Evolutionary conservation across 208 protist genomes (phyloP), one percentile per base, ranked within the genome.

Genomic region (Acanthamoeba polyphaga): DNA sequence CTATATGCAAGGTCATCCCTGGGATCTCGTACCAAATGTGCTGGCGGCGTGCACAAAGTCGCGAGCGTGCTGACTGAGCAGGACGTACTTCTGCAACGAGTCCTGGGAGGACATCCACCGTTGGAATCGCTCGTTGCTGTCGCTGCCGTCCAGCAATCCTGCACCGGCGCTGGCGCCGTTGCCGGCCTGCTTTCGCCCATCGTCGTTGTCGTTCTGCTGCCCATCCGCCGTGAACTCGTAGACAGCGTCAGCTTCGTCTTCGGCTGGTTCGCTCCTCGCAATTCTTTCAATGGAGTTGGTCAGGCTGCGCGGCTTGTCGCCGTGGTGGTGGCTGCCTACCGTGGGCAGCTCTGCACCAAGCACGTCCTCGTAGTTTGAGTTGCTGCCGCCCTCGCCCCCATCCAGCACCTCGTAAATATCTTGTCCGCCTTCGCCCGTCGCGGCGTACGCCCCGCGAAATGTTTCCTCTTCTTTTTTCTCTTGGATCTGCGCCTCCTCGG

Each of bases 11-110:
- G n/a, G n/a, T n/a, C n/a, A n/a, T n/a, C n/a, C n/a, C n/a, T n/a
- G n/a, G n/a, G n/a, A n/a, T n/a, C n/a, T n/a, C n/a, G 58, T 68
- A 90, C 82, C 82, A 66, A 90, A 90, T 12, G 82, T 90, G 53
- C 58, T 68, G 12, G 82, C 82, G 5, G 58, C 53, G 58, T 90
- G 82, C 22, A 90, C 82, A 90, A 90, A 90, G 82, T 90, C 82
- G 9, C 82, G 49, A 24, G 82, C 82, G 29, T 70, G 58, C 58
- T 90, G 82, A 32, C 53, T 68, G 53, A 90, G 58, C n/a, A 68
- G 29, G 22, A n/a, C 29, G 58, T 90, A 90, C 82, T 90, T 90
- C 19, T 70, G 51, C 82, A 90, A 19, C n/a, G 49, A 70, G 82
- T 90, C 82, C 49, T 60, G 8, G 19, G 32, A 68, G 53, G 82